These are phyloP conservation scores for Seminavis robusta DNA, from an alignment of 108 stramenopile species.

Conservation along the genomic window DNA sequence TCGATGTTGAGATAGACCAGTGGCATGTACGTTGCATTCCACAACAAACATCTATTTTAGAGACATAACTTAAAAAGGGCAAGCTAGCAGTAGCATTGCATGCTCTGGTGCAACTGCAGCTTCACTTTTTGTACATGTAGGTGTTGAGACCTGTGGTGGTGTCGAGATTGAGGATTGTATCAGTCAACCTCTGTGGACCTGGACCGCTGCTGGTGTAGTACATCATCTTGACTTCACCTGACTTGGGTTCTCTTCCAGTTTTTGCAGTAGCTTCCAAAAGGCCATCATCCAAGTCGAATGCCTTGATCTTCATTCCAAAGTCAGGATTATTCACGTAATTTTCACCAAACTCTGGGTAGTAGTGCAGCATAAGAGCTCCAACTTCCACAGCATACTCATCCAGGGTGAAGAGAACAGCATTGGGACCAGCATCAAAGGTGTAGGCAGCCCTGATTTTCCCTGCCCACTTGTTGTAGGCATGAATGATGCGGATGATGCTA, in stretches of 20 bases:
- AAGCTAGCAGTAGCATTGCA: background rate
- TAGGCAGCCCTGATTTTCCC: slow-evolving; percentile 89
- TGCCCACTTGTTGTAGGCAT: slow-evolving; percentile 78
- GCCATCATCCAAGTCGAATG: slow-evolving; percentile 35
- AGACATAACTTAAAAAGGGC: no score
- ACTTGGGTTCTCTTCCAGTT: slow-evolving; percentile 43
- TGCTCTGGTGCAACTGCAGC: background rate
- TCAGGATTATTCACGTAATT: slow-evolving; percentile 52
- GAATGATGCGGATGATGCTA: slow-evolving; percentile 66
- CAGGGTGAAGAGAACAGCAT: slow-evolving; percentile 90
- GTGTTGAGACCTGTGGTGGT: slow-evolving; percentile 47
- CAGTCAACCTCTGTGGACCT: slow-evolving; percentile 57
- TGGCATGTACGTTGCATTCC: no score
- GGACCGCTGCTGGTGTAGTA: slow-evolving; percentile 80
- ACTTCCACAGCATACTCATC: slow-evolving; percentile 66
- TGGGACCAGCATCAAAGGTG: slow-evolving; percentile 99
- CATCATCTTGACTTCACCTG: slow-evolving; percentile 78
- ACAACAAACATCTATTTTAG: no score
- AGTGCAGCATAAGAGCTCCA: slow-evolving; percentile 68
- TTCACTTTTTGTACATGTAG: no score
- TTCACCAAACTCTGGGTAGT: slow-evolving; percentile 53
- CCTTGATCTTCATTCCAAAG: slow-evolving; percentile 29
- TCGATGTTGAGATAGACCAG: no score
- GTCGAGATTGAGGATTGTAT: slow-evolving; percentile 34
- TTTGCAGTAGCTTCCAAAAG: slow-evolving; percentile 62